Base-by-base conservation (phyloP, 1,284 basidiomycete species). In the Sanguinoderma infundibulare region DNA sequence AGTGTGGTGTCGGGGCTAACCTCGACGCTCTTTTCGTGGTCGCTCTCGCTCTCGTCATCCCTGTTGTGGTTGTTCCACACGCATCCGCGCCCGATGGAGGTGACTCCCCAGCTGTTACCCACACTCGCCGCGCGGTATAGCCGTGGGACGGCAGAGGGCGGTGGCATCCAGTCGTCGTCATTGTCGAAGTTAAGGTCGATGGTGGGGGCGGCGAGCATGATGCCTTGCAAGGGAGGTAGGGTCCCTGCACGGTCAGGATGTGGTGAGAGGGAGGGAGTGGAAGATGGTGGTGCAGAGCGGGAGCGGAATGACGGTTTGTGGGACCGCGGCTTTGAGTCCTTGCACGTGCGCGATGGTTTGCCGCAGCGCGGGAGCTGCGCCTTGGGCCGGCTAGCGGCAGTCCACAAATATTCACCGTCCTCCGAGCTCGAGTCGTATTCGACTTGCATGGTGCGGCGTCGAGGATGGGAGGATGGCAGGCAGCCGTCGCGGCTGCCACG, bases 11-110 rank as follows among this genome's bases (percentile, higher is more conserved):
- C 60, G 26, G 53, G 44, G 26, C 57, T 40, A 38, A 60, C 50
- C 20, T 54, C 54, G 20, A 60, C 53, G 12, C 54, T 28, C 32
- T 59, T 61, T 30, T 66, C 60, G 56, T 52, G 60, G 61, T 61
- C 61, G 61, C 57, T 69, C 54, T 57, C 61, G 55, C 55, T 63
- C 36, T 66, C 61, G 38, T 64, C 66, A 44, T 67, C 69, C 24
- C 78, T 77, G 35, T 78, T 72, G 47, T 77, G 76, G 63, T 79
- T 76, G 46, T 80, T 81, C 89, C 91, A 93, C 74, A 90, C 81
- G 72, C 91, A 92, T n/a, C 91, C 91, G 54, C 90, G 83, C 22
- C 91, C 91, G 50, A 93, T 87, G 36, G 86, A 90, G 9, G 91
- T 92, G 66, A 94, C 90, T 5, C 88, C 88, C 87, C 90, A 94